Conservation (phyloP, 2,329 filamentous ascomycete genomes). For the Dissoconium aciculare region DNA sequence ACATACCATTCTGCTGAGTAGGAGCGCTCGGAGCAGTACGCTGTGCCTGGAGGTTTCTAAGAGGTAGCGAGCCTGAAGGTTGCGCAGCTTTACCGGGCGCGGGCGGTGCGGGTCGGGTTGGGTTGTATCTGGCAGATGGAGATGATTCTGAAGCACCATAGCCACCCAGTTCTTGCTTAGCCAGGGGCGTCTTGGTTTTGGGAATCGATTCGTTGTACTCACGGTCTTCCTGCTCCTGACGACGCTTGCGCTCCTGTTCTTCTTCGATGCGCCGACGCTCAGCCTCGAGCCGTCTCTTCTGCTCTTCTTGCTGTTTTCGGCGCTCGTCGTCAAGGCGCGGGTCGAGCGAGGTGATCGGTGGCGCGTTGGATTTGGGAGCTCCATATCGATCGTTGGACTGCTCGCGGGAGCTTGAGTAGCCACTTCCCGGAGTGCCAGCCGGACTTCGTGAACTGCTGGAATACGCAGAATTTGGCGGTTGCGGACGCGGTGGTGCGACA, state of each 20-base stretch:
- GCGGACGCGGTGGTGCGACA: conserved; percentile 35
- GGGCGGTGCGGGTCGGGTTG: conserved; percentile 60
- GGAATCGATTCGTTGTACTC: conserved; percentile 83
- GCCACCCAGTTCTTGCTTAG: conserved; percentile 78
- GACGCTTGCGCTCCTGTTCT: conserved; percentile 32
- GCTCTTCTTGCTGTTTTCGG: conserved; percentile 25
- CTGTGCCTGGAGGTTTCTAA: conserved; percentile 50
- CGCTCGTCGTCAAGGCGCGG: conserved; percentile 26
- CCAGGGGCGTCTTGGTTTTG: conserved; percentile 62
- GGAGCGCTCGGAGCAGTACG: conserved; percentile 32
- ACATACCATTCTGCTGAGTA: conserved; percentile 17
- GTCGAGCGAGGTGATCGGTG: conserved; percentile 16
- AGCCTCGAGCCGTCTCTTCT: conserved; percentile 24
- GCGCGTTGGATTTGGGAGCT: conserved; percentile 18
- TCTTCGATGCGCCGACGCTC: conserved; percentile 27
- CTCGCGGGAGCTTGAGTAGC: conserved; percentile 13
- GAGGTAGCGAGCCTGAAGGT: conserved; percentile 13
- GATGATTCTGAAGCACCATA: conserved; percentile 30
- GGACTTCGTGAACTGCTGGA: conserved; percentile 19
- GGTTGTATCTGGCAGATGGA: conserved; percentile 54
- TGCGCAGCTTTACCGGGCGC: conserved; percentile 19
- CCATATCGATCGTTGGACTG: conserved; percentile 15
- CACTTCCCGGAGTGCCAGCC: conserved; percentile 9
- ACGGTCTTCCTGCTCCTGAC: conserved; percentile 52
- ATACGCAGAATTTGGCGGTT: conserved; percentile 34